Evolutionary conservation across 305 asterid species (phyloP), one percentile per base, ranked within the genome.

Genomic region (Petunia hybrid): DNA sequence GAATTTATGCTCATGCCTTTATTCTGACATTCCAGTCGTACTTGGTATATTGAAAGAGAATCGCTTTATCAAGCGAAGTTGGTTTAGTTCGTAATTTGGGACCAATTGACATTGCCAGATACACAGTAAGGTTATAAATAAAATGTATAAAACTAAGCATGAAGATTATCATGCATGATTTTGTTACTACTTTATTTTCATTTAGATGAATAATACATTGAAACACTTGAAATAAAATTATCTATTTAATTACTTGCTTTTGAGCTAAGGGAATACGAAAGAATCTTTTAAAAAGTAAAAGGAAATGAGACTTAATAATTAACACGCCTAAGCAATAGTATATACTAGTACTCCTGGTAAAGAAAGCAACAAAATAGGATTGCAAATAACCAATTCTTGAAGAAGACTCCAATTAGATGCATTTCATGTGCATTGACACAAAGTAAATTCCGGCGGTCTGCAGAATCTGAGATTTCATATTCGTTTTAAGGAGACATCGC

Each of bases 41-140:
- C 51, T 48, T 51, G 78, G 45, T 73, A 31, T 3, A 12, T 63
- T 51, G 36, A 73, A 36, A 73, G 43, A 51, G 35, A 35, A 36
- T 36, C 12, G 36, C 63, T 35, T 31, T 51, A 73, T 36, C 36
- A 51, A 73, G 42, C 35, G 63, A 60, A 73, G 31, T 36, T 51
- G 7, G 35, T 36, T 36, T 35, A 35, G 14, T 48, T 73, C 62
- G 7, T 35, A 12, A 73, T 6, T 46, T 71, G 43, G 57, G 31
- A 48, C 61, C 61, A 46, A 2, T 71, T 48, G 55, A 41, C 14
- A 41, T 14, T 3, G 14, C 38, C 39, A 42, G 36, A n/a, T 67
- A 7, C 70, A 64, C n/a, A n/a, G n/a, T n/a, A n/a, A n/a, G n/a
- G n/a, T n/a, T 12, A 38, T 38, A 64, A 64, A 67, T 67, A n/a